Base-by-base conservation (phyloP, 2,329 filamentous ascomycete genomes). In the Davidsoniella eucalypti region DNA sequence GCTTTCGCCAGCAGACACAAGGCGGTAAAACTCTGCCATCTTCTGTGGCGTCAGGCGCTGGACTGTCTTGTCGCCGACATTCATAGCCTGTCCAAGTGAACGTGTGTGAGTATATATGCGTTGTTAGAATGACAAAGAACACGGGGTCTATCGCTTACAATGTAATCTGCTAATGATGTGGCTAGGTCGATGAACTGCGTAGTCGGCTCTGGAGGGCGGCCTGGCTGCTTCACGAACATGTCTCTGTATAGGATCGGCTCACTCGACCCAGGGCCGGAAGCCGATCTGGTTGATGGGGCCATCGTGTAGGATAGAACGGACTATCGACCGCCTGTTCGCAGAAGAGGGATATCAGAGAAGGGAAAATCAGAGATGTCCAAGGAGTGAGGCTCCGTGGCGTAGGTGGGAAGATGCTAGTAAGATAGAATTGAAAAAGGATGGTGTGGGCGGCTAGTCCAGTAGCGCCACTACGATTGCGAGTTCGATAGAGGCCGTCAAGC, bases 1-100 rank as follows among this genome's bases (percentile, higher is more conserved):
- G 59, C 88, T 76, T 43, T 82, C 81, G 51, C 83, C 84, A 2
- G 36, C 47, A 2, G 51, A 52, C 14, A 86, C 81, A 25, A 72
- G 69, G 60, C 77, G 78, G 65, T 90, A 90, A 61, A 87, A 90
- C 38, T 75, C 70, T n/a, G 84, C 80, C 40, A 90, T 67, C 60
- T 87, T 87, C 48, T 71, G 66, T 0, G 83, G 82, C 5, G 75
- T 83, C 37, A 84, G 63, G 46, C 68, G 63, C 39, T 63, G 64
- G 18, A 71, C 67, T 25, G 68, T 67, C 57, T 66, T 72, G 61
- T 82, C 76, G 51, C 77, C 78, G 53, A 83, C 66, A 46, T 78
- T 65, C 44, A 67, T 62, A 45, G 70, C 69, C 80, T 83, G 37
- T 8, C 17, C 21, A 23, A 17, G 36, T 40, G 44, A 4, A 47